These are phyloP conservation scores for Syncephalastrum sp. DNA, from an alignment of 371 early-diverging fungal genomes.

Conservation along the genomic window DNA sequence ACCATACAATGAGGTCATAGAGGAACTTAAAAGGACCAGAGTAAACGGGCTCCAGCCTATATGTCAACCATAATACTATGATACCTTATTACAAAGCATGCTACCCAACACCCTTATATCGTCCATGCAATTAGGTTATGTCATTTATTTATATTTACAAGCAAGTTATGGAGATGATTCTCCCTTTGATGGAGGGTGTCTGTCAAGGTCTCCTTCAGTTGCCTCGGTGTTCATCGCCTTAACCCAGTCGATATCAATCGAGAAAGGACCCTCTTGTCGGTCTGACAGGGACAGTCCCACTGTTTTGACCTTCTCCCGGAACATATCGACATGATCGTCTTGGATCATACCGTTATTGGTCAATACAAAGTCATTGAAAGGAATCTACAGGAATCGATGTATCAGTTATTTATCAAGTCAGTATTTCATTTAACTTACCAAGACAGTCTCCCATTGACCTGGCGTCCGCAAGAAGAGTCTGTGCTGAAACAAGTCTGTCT, in stretches of 20 bases:
- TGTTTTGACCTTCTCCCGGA: slow-evolving; percentile 79
- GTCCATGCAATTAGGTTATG: no score
- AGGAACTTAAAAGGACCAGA: no score
- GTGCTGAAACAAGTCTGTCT: slow-evolving; percentile 90
- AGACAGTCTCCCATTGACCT: slow-evolving; percentile 88
- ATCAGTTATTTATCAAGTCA: background rate
- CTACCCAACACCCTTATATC: no score
- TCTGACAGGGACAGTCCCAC: slow-evolving; percentile 88
- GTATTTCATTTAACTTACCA: slow-evolving; percentile 52
- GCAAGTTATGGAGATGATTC: background rate
- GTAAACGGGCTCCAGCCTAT: no score
- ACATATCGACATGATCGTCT: slow-evolving; percentile 83
- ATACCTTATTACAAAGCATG: no score
- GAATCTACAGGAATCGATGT: slow-evolving; percentile 57
- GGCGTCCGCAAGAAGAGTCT: slow-evolving; percentile 81
- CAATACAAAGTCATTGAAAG: slow-evolving; percentile 88
- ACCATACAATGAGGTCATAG: no score
- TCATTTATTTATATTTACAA: no score
- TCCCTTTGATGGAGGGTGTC: slow-evolving; percentile 15
- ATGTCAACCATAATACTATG: no score
- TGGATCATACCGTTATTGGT: slow-evolving; percentile 87
- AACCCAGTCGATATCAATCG: slow-evolving; percentile 88
- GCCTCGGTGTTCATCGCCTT: slow-evolving; percentile 75
- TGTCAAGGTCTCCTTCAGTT: slow-evolving; percentile 71
- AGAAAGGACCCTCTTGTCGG: slow-evolving; percentile 83